Conservation (phyloP, 305 asterid genomes). For the Andrographis paniculata region DNA sequence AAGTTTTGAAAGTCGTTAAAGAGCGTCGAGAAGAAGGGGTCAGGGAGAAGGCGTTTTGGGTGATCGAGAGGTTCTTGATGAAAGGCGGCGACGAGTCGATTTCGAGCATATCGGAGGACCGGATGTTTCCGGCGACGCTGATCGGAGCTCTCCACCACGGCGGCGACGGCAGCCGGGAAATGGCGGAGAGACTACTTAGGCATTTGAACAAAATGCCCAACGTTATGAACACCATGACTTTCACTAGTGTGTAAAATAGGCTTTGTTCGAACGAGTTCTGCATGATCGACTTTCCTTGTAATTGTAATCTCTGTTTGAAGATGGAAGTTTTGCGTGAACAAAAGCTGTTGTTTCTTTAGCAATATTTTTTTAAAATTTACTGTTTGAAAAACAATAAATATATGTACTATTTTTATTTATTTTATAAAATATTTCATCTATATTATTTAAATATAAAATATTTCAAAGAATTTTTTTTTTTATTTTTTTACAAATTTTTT, state of each 20-base stretch:
- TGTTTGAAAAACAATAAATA: too few relatives aligned
- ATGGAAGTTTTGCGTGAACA: too few relatives aligned
- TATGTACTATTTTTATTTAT: too few relatives aligned
- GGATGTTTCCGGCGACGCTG: slow-evolving; percentile 47
- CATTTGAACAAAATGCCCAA: slow-evolving; percentile 63
- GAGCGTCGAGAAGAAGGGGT: slow-evolving; percentile 54
- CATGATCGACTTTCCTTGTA: too few relatives aligned
- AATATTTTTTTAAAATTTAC: too few relatives aligned
- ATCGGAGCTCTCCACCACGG: slow-evolving; percentile 69
- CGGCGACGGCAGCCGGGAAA: slow-evolving; percentile 43
- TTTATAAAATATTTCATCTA: too few relatives aligned
- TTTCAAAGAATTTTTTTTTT: too few relatives aligned
- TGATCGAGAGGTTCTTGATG: slow-evolving; percentile 60
- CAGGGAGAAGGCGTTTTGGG: slow-evolving; percentile 64
- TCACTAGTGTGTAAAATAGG: slow-evolving; percentile 14
- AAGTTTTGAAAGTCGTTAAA: slow-evolving; percentile 49
- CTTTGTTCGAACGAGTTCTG: too few relatives aligned
- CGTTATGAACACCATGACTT: slow-evolving; percentile 29
- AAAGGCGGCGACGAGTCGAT: slow-evolving; percentile 50
- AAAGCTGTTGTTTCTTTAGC: too few relatives aligned
- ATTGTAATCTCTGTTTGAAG: too few relatives aligned
- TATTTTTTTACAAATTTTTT: too few relatives aligned
- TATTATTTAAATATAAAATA: too few relatives aligned
- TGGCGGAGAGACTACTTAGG: slow-evolving; percentile 71
- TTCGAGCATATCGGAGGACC: slow-evolving; percentile 51